Evolutionary conservation across 257 asterid species (phyloP), one percentile per base, ranked within the genome.

Genomic region (Coffea canephora): DNA sequence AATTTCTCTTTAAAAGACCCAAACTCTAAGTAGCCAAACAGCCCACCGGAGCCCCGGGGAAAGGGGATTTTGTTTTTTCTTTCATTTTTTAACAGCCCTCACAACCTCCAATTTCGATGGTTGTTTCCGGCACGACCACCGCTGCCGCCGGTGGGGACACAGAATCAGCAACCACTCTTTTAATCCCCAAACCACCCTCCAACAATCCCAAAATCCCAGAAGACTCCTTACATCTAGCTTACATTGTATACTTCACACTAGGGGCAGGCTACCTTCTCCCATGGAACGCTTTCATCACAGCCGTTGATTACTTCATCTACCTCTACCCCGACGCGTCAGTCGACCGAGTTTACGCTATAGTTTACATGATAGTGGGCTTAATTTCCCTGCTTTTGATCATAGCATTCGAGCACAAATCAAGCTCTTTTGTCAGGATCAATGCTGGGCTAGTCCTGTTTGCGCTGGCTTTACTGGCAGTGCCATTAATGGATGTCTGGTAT

Each of bases 261-360:
- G 99, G 99, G 61, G 39, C 89, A 0, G 98, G 99, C 2, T 93
- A 91, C 71, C 97, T 95, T 68, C 86, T 95, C 74, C 98, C 98
- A 43, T 95, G 99, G 99, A 95, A 95, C 82, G 97, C 99, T 27
- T 93, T 95, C 94, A 89, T 93, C 92, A 95, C 97, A 10, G 98
- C 97, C 90, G 98, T 95, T 69, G 99, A 95, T 87, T 95, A 95
- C 88, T 95, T 95, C 89, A 57, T 85, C 70, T 90, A 88, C 88
- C 97, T 95, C 49, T 95, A 95, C 84, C 99, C 99, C 1, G 97
- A 81, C 15, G 90, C 85, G 2, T 85, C 96, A 59, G 94, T 93
- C 46, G 97, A 95, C 82, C 89, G 99, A 0, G 91, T 93, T 0
- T 93, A 91, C 87, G 88, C 88, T 36, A 65, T 93, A 3, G 95